Conservation (phyloP, 495 filamentous ascomycete species). For the Penicillium samsonianum region DNA sequence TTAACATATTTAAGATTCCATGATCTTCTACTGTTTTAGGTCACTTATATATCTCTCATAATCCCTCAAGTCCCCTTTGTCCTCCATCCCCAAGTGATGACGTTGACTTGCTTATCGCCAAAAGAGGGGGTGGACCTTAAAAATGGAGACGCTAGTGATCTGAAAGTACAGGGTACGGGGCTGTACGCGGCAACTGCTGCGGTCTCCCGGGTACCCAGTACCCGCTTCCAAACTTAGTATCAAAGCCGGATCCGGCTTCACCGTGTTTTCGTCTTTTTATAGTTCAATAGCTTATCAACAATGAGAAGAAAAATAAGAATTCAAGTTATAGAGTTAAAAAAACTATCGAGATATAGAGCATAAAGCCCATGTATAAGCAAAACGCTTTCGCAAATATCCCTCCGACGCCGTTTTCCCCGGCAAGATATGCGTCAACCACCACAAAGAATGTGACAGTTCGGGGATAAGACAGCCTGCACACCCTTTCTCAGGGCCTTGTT, state of each 20-base stretch:
- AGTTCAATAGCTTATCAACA: not conserved
- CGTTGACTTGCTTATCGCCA: constrained; percentile 33
- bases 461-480: constrained; percentile 10
- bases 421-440: constrained; percentile 12
- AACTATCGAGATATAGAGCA: constrained; percentile 4
- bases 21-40: not conserved
- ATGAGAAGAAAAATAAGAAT: not conserved
- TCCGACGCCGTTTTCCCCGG: constrained; percentile 21
- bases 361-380: constrained; percentile 27
- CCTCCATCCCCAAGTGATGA: constrained; percentile 18
- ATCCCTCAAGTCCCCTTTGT: not conserved
- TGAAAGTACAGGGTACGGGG: constrained; percentile 18
- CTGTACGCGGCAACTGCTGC: constrained; percentile 7
- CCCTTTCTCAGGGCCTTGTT: constrained; percentile 2
- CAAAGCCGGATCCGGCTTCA: constrained; percentile 6
- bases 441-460: constrained; percentile 18
- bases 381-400: constrained; percentile 13
- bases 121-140: constrained; percentile 34
- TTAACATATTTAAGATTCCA: not conserved
- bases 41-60: not conserved
- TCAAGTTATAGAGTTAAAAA: not conserved
- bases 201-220: constrained; percentile 11
- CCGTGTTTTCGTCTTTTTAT: not conserved
- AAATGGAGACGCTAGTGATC: constrained; percentile 9
- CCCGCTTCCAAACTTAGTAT: constrained; percentile 14